Evolutionary conservation across 176 grass and related monocot genomes (phyloP).

Genomic region (Oryza australiensis): DNA sequence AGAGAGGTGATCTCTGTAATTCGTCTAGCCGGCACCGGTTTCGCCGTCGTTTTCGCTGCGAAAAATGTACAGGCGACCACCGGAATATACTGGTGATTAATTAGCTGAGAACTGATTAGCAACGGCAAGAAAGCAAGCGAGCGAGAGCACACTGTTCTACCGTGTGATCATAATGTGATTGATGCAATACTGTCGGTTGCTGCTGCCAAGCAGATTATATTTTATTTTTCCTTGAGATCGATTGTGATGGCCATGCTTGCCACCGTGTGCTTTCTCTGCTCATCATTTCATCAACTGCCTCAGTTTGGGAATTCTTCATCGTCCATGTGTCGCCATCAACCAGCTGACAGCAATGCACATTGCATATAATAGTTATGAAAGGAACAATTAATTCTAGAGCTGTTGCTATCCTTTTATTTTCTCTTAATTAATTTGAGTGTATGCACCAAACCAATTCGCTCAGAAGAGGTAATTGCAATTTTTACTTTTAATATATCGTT

Average conservation of each 20-base stretch:
- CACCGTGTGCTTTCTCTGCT: neutral
- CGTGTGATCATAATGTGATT: neutral
- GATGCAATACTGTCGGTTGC: constrained; percentile 24
- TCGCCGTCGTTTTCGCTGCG: constrained; percentile 10
- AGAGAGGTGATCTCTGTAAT: neutral
- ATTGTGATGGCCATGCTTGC: constrained; percentile 12
- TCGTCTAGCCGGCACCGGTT: neutral
- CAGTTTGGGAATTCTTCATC: constrained; percentile 5
- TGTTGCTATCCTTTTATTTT: constrained; percentile 4
- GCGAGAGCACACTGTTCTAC: neutral
- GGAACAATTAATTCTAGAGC: constrained; percentile 19
- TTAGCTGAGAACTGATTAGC: neutral
- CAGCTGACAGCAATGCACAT: constrained; percentile 1
- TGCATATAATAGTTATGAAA: constrained; percentile 20
- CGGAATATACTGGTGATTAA: constrained; percentile 15
- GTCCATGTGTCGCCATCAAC: constrained; percentile 35
- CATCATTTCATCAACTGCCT: neutral
- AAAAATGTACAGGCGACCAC: constrained; percentile 5
- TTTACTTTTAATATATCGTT: neutral
- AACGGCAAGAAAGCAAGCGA: neutral
- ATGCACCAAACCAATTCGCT: neutral
- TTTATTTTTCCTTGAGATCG: neutral
- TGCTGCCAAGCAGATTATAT: neutral
- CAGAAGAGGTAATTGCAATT: neutral
- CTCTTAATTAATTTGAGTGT: neutral